Evolutionary conservation across 2,329 filamentous ascomycete genomes (phyloP), one percentile per base, ranked within the genome.

Genomic region (Akanthomyces dipterigenus): DNA sequence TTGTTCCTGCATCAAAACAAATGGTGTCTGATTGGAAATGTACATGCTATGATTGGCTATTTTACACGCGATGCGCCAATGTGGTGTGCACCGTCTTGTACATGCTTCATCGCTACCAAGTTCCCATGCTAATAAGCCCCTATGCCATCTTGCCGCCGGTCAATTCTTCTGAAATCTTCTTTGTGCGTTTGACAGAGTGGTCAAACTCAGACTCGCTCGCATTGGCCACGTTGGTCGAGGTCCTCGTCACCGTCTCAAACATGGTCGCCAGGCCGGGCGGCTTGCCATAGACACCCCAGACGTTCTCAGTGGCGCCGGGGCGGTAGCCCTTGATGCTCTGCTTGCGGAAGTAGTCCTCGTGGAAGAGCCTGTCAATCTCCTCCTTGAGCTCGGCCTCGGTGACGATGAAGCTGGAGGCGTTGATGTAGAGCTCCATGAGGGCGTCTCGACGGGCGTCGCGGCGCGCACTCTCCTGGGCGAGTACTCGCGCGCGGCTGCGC

Each of bases 371-470:
- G 24, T 96, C 88, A 61, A 97, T 87, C 65, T 86, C 83, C 18
- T 80, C 79, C 67, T 89, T 83, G 38, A 99, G 82, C 72, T 96
- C 88, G 55, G 82, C 77, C 72, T 96, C 92, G 26, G 83, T 87
- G 20, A 91, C 87, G 71, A 99, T 97, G 76, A 98, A 99, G 43
- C 85, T 79, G 28, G 89, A 84, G 5, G 95, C 92, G 67, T 92
- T 89, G 77, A 95, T 89, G 76, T 99, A 99, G 14, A 99, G 82
- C 62, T 90, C 87, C 75, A 96, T 91, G 34, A 99, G 77, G 18
- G 88, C 83, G 66, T 93, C 85, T 63, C 84, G 81, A 55, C 89
- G 84, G 58, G 81, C 79, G 62, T 86, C 80, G 48, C 80, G 78
- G 70, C 86, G 86, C 11, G 66, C 54, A 14, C 60, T 66, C 58